phyloP scores from a whole-genome alignment of 1,284 basidiomycete species.

The Apiotrichum gamsii region DNA sequence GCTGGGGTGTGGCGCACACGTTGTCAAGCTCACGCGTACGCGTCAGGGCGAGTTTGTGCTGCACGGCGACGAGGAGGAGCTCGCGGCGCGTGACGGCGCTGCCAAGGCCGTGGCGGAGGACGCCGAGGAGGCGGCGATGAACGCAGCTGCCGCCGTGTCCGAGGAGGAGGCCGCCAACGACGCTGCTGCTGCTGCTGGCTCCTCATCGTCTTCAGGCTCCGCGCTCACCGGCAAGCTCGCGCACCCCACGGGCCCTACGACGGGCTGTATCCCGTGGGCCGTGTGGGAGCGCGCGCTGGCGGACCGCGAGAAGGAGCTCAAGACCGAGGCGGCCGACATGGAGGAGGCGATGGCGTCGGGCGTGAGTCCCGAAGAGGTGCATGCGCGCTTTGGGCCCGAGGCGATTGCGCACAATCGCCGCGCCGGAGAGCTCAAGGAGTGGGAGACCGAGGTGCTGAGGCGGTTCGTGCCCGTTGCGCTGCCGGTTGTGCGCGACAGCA shows the following conservation, averaged over 20 bases:
- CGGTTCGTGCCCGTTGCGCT: constrained; percentile 36
- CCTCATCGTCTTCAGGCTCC: neutral
- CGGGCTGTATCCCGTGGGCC: constrained; percentile 67
- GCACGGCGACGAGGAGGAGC: constrained; percentile 35
- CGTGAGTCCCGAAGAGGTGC: constrained; percentile 27
- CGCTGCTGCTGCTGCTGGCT: neutral
- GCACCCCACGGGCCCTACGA: constrained; percentile 10
- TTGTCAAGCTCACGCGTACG: constrained; percentile 77
- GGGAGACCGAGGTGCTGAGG: constrained; percentile 43
- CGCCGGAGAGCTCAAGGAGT: constrained; percentile 31
- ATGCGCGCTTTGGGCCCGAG: constrained; percentile 18
- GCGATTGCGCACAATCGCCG: constrained; percentile 55
- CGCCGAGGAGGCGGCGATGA: constrained; percentile 41
- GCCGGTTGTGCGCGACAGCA: constrained; percentile 20
- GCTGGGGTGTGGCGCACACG: constrained; percentile 78
- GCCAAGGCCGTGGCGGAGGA: neutral
- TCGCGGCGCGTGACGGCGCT: neutral
- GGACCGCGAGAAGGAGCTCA: constrained; percentile 25
- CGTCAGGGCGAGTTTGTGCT: constrained; percentile 75
- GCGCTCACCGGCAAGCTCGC: neutral
- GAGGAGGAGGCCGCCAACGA: constrained; percentile 3
- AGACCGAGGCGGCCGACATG: constrained; percentile 50
- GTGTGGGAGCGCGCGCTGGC: constrained; percentile 63
- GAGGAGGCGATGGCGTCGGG: constrained; percentile 48
- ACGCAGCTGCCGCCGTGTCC: constrained; percentile 19